Conservation (phyloP, 495 filamentous ascomycete species). For the Xylaria palmicola region DNA sequence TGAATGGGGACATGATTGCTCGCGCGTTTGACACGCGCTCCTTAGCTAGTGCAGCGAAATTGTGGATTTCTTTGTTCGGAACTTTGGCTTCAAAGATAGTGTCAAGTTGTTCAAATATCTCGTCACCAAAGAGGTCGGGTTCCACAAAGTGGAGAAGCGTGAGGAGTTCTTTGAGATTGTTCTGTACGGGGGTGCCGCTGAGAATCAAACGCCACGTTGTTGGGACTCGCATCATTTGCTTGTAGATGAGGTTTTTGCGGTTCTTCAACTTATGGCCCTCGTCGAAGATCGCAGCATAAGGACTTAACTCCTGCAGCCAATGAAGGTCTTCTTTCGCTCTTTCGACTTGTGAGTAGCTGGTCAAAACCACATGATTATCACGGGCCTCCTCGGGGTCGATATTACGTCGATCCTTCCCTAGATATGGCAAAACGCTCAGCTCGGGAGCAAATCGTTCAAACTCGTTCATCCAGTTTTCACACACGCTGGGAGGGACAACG, state of each 20-base stretch:
- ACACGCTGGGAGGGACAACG: slow-evolving; percentile 86
- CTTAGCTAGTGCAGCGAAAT: slow-evolving; percentile 73
- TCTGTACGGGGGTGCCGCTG: slow-evolving; percentile 93
- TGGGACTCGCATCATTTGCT: slow-evolving; percentile 72
- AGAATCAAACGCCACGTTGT: slow-evolving; percentile 79
- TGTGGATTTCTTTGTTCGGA: slow-evolving; percentile 69
- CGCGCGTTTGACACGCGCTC: slow-evolving; percentile 83
- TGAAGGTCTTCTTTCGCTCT: slow-evolving; percentile 37
- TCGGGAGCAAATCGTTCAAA: slow-evolving; percentile 82
- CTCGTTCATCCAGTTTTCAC: slow-evolving; percentile 94
- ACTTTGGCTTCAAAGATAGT: slow-evolving; percentile 89
- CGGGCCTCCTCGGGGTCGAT: slow-evolving; percentile 58
- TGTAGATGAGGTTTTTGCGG: slow-evolving; percentile 73
- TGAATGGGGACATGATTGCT: slow-evolving; percentile 92
- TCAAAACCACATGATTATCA: slow-evolving; percentile 79
- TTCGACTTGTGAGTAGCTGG: slow-evolving; percentile 67
- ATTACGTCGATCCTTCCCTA: slow-evolving; percentile 59
- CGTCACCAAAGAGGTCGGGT: slow-evolving; percentile 72
- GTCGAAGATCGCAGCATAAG: slow-evolving; percentile 78
- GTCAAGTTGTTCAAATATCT: slow-evolving; percentile 67
- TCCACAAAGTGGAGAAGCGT: slow-evolving; percentile 89
- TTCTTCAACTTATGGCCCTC: slow-evolving; percentile 94
- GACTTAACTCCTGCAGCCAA: slow-evolving; percentile 39
- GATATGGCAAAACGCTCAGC: slow-evolving; percentile 76
- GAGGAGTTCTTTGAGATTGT: slow-evolving; percentile 89